These are phyloP conservation scores for Fusarium ambrosium DNA, from an alignment of 2,329 filamentous ascomycete genomes.

Conservation along the genomic window DNA sequence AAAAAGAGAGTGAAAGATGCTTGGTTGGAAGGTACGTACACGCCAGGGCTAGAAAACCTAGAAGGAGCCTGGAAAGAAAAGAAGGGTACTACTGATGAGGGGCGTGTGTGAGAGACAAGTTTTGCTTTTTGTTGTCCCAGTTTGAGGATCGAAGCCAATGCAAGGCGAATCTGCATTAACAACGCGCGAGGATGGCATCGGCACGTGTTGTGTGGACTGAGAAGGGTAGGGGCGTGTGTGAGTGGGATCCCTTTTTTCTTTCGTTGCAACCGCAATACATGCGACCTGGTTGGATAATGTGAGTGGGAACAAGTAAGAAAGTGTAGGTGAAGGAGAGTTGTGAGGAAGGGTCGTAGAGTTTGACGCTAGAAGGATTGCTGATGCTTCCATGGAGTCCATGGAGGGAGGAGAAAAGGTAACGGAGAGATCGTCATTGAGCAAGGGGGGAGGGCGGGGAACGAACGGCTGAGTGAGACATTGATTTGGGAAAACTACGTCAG, in stretches of 20 bases:
- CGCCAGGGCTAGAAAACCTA: conserved; percentile 33
- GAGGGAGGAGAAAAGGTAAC: background rate
- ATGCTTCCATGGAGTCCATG: conserved; percentile 24
- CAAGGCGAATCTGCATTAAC: conserved; percentile 29
- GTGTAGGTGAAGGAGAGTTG: background rate
- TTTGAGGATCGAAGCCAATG: conserved; percentile 32
- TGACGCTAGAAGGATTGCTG: conserved; percentile 43
- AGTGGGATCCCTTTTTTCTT: background rate
- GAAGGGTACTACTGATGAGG: background rate
- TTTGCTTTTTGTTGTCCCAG: conserved; percentile 15
- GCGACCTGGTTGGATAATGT: background rate
- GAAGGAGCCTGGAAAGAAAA: conserved; percentile 20
- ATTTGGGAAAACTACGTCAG: conserved; percentile 26
- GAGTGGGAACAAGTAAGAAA: background rate
- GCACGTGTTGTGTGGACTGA: conserved; percentile 27
- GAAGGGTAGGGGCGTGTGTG: background rate
- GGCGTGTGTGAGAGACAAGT: background rate
- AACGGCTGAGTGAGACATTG: conserved; percentile 22
- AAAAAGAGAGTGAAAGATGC: background rate
- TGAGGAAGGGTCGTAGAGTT: conserved; percentile 36
- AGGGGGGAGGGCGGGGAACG: conserved; percentile 1
- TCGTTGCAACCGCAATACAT: background rate
- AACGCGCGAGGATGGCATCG: conserved; percentile 17
- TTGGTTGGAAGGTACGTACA: background rate
- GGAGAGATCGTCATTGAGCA: conserved; percentile 2